These are phyloP conservation scores for Ammopiptanthus mongolicus DNA, from an alignment of 306 rosid species.

Conservation along the genomic window DNA sequence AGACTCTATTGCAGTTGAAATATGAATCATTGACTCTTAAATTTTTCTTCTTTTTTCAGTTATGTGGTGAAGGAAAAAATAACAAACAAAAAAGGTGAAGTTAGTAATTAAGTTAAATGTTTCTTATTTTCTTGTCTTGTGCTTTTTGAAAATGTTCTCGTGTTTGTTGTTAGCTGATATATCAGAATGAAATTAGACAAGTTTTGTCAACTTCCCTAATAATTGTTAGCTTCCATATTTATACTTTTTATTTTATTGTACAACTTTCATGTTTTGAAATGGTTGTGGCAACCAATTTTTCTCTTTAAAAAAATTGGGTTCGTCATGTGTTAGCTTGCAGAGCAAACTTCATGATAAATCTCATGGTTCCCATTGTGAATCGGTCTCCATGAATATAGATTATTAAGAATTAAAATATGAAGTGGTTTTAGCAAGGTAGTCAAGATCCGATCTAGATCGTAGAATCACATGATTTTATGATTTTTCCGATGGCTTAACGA, in stretches of 20 bases:
- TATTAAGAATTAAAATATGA: neutral
- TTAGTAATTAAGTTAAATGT: neutral
- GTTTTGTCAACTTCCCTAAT: neutral
- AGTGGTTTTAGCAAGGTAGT: neutral
- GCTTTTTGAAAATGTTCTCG: neutral
- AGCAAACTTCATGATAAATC: neutral
- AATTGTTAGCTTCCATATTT: neutral
- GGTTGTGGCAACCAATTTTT: neutral
- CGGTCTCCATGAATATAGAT: neutral
- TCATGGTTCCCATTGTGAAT: neutral
- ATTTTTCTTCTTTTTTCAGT: neutral
- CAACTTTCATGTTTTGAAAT: neutral
- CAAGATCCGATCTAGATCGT: neutral
- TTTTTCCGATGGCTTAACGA: neutral
- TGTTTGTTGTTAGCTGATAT: neutral
- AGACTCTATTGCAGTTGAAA: neutral
- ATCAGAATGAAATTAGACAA: neutral
- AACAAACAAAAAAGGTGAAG: neutral
- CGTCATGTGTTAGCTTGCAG: neutral
- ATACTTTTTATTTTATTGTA: neutral
- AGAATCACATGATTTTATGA: neutral
- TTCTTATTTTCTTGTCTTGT: neutral
- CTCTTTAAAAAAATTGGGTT: neutral
- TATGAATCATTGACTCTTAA: neutral
- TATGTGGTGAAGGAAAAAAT: neutral